A percentile compares a stretch with the other conserved stretches of the same genome.
Conservation (phyloP, 768 basidiomycete genomes). For the Tubosaeta sp. region DNA sequence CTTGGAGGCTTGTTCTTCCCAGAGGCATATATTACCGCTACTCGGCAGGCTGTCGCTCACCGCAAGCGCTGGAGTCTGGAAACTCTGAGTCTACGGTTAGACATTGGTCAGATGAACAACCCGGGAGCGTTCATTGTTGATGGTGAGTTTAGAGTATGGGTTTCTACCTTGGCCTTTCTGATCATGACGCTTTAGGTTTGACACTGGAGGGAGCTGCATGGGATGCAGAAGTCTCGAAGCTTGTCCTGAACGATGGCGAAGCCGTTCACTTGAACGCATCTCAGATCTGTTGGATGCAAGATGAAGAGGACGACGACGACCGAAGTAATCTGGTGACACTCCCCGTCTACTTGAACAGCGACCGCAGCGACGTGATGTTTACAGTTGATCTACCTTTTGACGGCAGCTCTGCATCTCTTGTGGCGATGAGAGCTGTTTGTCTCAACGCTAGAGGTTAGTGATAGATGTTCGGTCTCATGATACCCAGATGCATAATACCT, state of each 20-base stretch:
- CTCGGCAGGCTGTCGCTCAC: conserved; percentile 93
- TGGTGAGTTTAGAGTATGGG: conserved; percentile 48
- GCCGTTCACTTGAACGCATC: conserved; percentile 74
- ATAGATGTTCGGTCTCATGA: conserved; percentile 10
- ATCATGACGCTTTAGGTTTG: conserved; percentile 52
- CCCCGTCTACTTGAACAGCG: conserved; percentile 89
- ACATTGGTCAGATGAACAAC: conserved; percentile 76
- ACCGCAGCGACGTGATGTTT: conserved; percentile 87
- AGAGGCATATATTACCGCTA: conserved; percentile 93
- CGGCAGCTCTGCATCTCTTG: conserved; percentile 57
- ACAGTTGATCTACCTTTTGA: conserved; percentile 83
- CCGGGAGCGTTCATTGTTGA: conserved; percentile 81
- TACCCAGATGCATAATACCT: conserved; percentile 27
- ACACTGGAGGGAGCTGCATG: conserved; percentile 85
- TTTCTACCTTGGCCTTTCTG: conserved; percentile 1
- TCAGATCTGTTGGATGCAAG: conserved; percentile 84
- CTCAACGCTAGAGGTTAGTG: conserved; percentile 72
- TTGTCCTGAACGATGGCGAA: conserved; percentile 83
- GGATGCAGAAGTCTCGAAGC: conserved; percentile 47
- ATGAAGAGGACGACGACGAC: conserved; percentile 33
- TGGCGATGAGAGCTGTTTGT: conserved; percentile 87
- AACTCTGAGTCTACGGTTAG: conserved; percentile 73
- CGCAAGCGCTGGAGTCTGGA: conserved; percentile 91
- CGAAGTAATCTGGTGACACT: conserved; percentile 58
- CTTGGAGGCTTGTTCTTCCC: conserved; percentile 95